phyloP scores from a whole-genome alignment of 352 stramenopile species.

The Globisporangium nodosum region DNA sequence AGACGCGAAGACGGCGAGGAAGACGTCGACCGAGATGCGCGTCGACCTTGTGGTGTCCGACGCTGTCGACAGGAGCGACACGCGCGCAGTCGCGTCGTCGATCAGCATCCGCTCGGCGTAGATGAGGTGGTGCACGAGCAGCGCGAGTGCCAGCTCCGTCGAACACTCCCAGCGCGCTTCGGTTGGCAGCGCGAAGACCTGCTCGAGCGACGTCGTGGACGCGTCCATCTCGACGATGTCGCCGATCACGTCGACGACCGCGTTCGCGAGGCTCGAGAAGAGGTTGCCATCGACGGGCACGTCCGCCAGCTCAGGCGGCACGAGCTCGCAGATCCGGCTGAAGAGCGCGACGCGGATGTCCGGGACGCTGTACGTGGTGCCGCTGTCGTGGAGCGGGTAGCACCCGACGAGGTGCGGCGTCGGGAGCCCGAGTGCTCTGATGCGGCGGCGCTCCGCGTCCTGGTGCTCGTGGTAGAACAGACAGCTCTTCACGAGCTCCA shows the following conservation, averaged over 20 bases:
- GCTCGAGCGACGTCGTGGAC: slow-evolving; percentile 21
- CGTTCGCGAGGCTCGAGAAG: slow-evolving; percentile 32
- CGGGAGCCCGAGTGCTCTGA: slow-evolving; percentile 8
- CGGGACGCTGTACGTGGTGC: slow-evolving; percentile 10
- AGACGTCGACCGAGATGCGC: slow-evolving; percentile 30
- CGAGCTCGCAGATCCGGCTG: slow-evolving; percentile 45
- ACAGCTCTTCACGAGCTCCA: slow-evolving; percentile 62
- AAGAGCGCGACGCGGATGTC: slow-evolving; percentile 54
- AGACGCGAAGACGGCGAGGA: slow-evolving; percentile 41
- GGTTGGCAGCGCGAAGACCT: slow-evolving; percentile 19
- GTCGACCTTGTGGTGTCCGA: not conserved
- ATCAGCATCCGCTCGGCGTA: slow-evolving; percentile 20
- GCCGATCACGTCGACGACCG: slow-evolving; percentile 50
- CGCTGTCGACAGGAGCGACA: not conserved
- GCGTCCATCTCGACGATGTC: slow-evolving; percentile 60
- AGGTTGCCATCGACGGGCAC: slow-evolving; percentile 24
- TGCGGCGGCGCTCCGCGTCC: slow-evolving; percentile 18
- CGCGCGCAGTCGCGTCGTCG: slow-evolving; percentile 3
- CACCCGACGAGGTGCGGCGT: slow-evolving; percentile 4
- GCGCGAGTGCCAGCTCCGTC: slow-evolving; percentile 20
- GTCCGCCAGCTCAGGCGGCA: slow-evolving; percentile 28
- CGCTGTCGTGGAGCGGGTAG: slow-evolving; percentile 5
- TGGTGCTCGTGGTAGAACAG: slow-evolving; percentile 49
- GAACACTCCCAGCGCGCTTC: slow-evolving; percentile 31
- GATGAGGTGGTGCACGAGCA: slow-evolving; percentile 37